phyloP scores from a whole-genome alignment of 1,139 yeast species.

The Yamadazyma oceani region DNA sequence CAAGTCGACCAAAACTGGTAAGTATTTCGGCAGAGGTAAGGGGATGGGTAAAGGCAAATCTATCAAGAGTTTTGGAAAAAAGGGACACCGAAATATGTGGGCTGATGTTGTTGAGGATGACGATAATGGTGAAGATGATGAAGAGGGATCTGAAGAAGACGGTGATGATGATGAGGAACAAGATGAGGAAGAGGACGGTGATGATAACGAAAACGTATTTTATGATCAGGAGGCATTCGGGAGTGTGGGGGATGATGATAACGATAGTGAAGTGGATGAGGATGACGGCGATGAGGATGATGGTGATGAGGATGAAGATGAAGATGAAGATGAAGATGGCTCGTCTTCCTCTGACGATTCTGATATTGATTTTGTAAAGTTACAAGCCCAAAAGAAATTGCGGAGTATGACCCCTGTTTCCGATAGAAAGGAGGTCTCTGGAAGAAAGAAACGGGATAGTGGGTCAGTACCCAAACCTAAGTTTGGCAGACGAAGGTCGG shows the following conservation, averaged over 20 bases:
- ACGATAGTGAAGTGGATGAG: constrained; percentile 27
- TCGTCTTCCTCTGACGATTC: constrained; percentile 57
- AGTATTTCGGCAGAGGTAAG: constrained; percentile 13
- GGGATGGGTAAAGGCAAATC: constrained; percentile 15
- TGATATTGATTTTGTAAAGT: constrained; percentile 67
- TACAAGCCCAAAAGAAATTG: constrained; percentile 66
- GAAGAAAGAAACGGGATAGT: constrained; percentile 12
- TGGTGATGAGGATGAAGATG: constrained; percentile 30
- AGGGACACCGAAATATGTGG: constrained; percentile 7
- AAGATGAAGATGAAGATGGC: constrained; percentile 24
- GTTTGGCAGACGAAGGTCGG: constrained; percentile 40
- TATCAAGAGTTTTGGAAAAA: constrained; percentile 13
- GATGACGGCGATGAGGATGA: constrained; percentile 28
- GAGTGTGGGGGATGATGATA: constrained; percentile 11
- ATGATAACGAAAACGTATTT: constrained; percentile 19
- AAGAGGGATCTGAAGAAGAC: constrained; percentile 23
- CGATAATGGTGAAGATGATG: constrained; percentile 4
- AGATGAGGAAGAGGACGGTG: constrained; percentile 15
- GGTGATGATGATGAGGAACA: constrained; percentile 15
- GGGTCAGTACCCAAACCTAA: constrained; percentile 26
- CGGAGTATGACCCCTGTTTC: constrained; percentile 44
- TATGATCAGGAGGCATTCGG: constrained; percentile 11
- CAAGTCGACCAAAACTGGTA: constrained; percentile 6
- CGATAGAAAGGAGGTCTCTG: constrained; percentile 12
- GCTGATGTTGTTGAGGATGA: constrained; percentile 6